Conservation (phyloP, 1,139 yeast genomes). For the Blastobotrys proliferans region DNA sequence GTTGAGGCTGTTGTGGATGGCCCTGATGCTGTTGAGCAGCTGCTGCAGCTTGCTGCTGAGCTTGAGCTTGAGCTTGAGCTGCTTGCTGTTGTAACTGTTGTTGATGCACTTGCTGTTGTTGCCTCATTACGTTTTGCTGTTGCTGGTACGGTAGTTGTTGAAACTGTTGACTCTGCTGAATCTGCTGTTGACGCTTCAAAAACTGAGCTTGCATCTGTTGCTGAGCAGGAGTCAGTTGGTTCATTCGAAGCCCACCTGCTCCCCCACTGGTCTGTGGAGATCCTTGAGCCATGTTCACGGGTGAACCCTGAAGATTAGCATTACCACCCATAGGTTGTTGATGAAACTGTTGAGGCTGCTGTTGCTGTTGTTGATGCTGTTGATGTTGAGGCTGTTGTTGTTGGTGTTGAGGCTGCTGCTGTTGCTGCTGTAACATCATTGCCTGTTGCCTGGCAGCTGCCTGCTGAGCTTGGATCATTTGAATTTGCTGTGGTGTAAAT, state of each 20-base stretch:
- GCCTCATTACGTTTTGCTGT: conserved; percentile 3
- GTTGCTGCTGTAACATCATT: conserved; percentile 12
- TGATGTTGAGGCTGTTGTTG: conserved; percentile 10
- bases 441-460: too few relatives aligned
- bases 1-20: neutral
- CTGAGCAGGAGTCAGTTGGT: too few relatives aligned
- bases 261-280: neutral
- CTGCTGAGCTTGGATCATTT: conserved; percentile 9
- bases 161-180: neutral
- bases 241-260: too few relatives aligned
- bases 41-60: conserved; percentile 7
- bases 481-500: conserved; percentile 13
- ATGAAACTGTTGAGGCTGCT: neutral
- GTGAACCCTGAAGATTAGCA: neutral
- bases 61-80: conserved; percentile 6
- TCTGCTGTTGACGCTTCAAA: conserved; percentile 8
- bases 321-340: neutral
- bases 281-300: too few relatives aligned
- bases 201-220: neutral
- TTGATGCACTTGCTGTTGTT: conserved; percentile 2
- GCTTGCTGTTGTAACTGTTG: neutral
- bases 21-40: conserved; percentile 6
- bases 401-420: conserved; percentile 4
- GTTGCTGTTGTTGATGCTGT: conserved; percentile 1
- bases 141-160: conserved; percentile 2